These are phyloP conservation scores for Xylaria polymorpha DNA, from an alignment of 2,329 filamentous ascomycete species.

Conservation along the genomic window DNA sequence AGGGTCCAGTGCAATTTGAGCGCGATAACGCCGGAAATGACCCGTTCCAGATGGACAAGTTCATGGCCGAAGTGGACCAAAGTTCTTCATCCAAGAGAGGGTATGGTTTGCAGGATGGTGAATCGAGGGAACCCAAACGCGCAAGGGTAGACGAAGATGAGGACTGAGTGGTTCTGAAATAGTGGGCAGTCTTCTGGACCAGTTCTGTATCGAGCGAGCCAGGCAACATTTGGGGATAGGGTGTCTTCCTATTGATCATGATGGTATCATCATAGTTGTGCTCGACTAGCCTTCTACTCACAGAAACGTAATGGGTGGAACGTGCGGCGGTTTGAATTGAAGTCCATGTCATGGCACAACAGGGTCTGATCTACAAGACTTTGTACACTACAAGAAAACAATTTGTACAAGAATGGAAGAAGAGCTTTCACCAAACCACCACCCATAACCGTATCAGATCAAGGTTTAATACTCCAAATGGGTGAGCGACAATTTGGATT, in stretches of 20 bases:
- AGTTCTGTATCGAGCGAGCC: background rate
- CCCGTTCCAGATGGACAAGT: constrained; percentile 94
- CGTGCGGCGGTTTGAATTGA: background rate
- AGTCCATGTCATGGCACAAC: background rate
- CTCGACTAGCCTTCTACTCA: background rate
- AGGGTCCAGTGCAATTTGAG: constrained; percentile 96
- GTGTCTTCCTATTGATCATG: background rate
- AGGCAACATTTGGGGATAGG: background rate
- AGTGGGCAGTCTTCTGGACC: constrained; percentile 10
- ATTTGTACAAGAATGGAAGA: background rate
- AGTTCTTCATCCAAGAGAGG: constrained; percentile 73
- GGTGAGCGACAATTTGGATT: background rate
- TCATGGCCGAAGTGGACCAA: constrained; percentile 83
- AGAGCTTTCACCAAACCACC: background rate
- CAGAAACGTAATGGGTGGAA: background rate
- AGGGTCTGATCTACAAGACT: background rate
- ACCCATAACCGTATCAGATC: background rate
- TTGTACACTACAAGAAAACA: constrained; percentile 9
- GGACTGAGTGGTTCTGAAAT: constrained; percentile 38
- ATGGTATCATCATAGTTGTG: background rate
- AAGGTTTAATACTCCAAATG: background rate
- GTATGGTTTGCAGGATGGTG: constrained; percentile 78
- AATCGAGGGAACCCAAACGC: constrained; percentile 73
- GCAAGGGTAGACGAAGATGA: constrained; percentile 79
- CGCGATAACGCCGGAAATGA: constrained; percentile 77